phyloP scores from a whole-genome alignment of 106 monocot genomes.

The Acorus gramineus region DNA sequence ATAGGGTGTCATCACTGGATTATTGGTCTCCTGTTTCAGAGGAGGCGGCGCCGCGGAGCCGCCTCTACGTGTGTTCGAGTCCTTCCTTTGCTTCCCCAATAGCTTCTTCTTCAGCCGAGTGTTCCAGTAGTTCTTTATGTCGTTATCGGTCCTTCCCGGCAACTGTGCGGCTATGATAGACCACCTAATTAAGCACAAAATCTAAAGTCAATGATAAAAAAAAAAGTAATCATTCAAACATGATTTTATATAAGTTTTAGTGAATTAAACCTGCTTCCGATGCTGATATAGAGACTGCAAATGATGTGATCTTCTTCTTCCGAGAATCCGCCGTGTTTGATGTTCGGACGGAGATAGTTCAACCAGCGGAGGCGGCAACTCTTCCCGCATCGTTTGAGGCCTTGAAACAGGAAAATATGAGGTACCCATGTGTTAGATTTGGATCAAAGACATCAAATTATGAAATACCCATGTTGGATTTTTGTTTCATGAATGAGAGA shows the following conservation, averaged over 20 bases:
- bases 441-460: too few species aligned
- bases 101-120: conserved; percentile 77
- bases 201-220: not conserved
- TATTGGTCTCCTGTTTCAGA: not conserved
- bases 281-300: conserved; percentile 66
- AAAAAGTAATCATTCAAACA: not conserved
- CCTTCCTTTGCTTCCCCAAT: conserved; percentile 22
- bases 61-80: not conserved
- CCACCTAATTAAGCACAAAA: conserved; percentile 38
- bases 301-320: conserved; percentile 95
- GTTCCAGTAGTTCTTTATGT: conserved; percentile 95
- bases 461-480: too few species aligned
- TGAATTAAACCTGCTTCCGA: conserved; percentile 67
- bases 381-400: conserved; percentile 89
- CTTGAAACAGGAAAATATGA: conserved; percentile 8
- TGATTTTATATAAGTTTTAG: not conserved
- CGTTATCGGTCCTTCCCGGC: conserved; percentile 83
- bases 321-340: conserved; percentile 83
- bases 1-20: too few species aligned
- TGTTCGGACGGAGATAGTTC: conserved; percentile 88
- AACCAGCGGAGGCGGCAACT: conserved; percentile 96
- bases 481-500: not conserved
- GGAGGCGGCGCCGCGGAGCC: not conserved
- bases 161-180: conserved; percentile 80
- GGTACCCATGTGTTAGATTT: too few species aligned